Evolutionary conservation across 2,329 filamentous ascomycete species (phyloP).

Genomic region (Apiospora aurea): DNA sequence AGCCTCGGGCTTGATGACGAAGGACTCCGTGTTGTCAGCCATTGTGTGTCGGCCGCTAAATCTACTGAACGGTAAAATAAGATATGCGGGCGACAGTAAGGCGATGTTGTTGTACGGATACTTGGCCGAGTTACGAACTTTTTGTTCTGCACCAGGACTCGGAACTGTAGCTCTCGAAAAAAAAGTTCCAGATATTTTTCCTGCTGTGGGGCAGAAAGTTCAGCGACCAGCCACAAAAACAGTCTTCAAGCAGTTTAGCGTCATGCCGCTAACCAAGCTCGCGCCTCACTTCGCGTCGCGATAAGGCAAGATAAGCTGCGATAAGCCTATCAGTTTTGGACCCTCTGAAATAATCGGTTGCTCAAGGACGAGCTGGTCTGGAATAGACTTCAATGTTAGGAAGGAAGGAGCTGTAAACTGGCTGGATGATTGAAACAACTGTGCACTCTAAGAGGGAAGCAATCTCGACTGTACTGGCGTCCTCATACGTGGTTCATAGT

Average conservation of each 20-base stretch:
- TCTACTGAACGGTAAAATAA: constrained; percentile 18
- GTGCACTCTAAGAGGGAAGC: no score
- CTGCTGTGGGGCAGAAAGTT: constrained; percentile 13
- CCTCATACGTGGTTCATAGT: no score
- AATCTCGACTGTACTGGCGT: no score
- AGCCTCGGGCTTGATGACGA: constrained; percentile 91
- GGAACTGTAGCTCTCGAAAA: constrained; percentile 20
- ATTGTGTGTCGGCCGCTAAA: constrained; percentile 20
- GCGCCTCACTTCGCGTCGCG: not conserved
- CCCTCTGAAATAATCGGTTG: not conserved
- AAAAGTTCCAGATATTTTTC: constrained; percentile 21
- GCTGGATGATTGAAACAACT: no score
- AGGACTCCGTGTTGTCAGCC: constrained; percentile 59
- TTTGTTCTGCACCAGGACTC: constrained; percentile 20
- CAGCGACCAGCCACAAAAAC: constrained; percentile 7
- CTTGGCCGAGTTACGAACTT: constrained; percentile 18
- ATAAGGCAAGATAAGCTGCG: not conserved
- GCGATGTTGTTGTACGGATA: constrained; percentile 17
- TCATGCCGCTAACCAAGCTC: not conserved
- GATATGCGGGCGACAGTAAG: constrained; percentile 21
- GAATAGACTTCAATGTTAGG: no score
- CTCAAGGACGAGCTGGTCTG: not conserved
- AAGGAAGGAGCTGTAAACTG: no score
- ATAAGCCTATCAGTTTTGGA: constrained; percentile 6
- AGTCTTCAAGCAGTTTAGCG: not conserved